Evolutionary conservation across 2,329 filamentous ascomycete species (phyloP).

Genomic region (Hirsutella rhossiliensis): DNA sequence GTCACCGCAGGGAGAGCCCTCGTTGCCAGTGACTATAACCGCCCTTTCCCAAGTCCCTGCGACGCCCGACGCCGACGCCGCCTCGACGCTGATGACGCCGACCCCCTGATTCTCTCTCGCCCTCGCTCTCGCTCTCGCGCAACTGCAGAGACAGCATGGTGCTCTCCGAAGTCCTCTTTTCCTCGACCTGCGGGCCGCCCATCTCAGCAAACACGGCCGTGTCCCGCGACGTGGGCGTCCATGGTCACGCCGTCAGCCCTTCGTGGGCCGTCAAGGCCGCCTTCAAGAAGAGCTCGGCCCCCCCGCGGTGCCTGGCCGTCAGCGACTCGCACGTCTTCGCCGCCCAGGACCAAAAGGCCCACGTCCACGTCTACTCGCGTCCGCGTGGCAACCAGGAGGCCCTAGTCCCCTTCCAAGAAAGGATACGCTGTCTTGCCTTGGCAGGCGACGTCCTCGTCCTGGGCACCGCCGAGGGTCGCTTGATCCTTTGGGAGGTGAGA

Average conservation of each 20-base stretch:
- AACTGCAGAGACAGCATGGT: constrained; percentile 22
- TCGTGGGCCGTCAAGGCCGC: constrained; percentile 59
- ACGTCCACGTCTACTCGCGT: constrained; percentile 84
- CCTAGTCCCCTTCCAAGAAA: constrained; percentile 76
- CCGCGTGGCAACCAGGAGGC: constrained; percentile 79
- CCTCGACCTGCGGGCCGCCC: constrained; percentile 43
- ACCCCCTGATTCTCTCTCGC: neutral
- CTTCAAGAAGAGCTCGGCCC: constrained; percentile 88
- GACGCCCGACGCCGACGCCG: too few relatives aligned
- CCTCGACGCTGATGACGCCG: neutral
- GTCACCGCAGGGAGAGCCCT: too few relatives aligned
- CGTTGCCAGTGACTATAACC: too few relatives aligned
- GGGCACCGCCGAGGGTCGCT: constrained; percentile 72
- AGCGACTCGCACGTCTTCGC: constrained; percentile 79
- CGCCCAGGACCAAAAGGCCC: constrained; percentile 81
- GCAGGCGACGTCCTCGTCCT: constrained; percentile 62
- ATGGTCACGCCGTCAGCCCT: constrained; percentile 72
- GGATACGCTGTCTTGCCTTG: constrained; percentile 66
- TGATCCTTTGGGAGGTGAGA: constrained; percentile 86
- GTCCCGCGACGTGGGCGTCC: constrained; percentile 75
- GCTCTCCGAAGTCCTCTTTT: constrained; percentile 49
- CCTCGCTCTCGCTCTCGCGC: neutral
- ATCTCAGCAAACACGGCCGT: constrained; percentile 50
- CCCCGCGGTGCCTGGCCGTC: constrained; percentile 66
- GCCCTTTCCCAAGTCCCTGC: too few relatives aligned